A percentile compares a stretch with the other conserved stretches of the same genome.
Evolutionary conservation across 495 filamentous ascomycete genomes (phyloP).

Genomic region (Penicillium fimorum): DNA sequence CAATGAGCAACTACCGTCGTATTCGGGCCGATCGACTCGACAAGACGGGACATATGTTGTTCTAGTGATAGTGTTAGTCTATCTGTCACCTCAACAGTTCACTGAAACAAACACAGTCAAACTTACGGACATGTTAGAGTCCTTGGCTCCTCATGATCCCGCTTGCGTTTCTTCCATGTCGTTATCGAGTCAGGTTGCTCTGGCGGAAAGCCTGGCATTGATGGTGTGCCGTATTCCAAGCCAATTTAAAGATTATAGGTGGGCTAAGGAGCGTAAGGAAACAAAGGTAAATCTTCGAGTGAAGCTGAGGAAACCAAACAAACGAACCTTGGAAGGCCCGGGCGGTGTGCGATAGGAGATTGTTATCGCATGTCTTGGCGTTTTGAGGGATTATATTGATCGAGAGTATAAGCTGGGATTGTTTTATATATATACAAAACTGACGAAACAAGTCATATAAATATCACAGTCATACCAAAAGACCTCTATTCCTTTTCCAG

Average conservation of each 20-base stretch:
- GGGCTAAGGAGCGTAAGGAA: not conserved
- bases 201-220: slow-evolving; percentile 31
- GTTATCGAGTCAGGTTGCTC: slow-evolving; percentile 22
- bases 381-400: not conserved
- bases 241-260: slow-evolving; percentile 5
- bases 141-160: slow-evolving; percentile 32
- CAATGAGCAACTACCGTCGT: slow-evolving; percentile 10
- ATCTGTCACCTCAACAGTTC: too few species aligned
- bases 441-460: not conserved
- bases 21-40: slow-evolving; percentile 23
- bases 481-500: not conserved
- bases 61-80: slow-evolving; percentile 3
- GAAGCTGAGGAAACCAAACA: slow-evolving; percentile 4
- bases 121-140: slow-evolving; percentile 32
- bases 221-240: slow-evolving; percentile 2
- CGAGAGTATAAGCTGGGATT: not conserved
- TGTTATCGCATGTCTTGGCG: not conserved
- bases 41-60: slow-evolving; percentile 15
- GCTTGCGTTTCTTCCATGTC: slow-evolving; percentile 37
- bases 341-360: slow-evolving; percentile 10
- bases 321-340: slow-evolving; percentile 2
- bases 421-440: not conserved
- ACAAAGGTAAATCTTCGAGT: not conserved
- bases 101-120: not conserved
- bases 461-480: not conserved